Conservation (phyloP, 805 yeast genomes). For the Ogataea philodendri region DNA sequence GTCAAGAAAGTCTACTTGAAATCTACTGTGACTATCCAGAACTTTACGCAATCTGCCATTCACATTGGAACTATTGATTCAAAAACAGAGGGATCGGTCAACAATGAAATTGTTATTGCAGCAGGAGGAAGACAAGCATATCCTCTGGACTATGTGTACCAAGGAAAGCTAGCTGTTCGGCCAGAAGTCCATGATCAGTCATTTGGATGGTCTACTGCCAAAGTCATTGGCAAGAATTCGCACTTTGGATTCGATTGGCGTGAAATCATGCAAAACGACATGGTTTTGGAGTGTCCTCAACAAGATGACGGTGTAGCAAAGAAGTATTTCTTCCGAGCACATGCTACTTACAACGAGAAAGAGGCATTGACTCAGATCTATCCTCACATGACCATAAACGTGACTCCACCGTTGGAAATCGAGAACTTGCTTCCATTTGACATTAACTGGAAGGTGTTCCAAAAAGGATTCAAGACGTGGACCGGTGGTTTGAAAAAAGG, state of each 20-base stretch:
- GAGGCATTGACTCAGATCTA: slow-evolving; percentile 74
- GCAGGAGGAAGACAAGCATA: slow-evolving; percentile 63
- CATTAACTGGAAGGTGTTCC: slow-evolving; percentile 69
- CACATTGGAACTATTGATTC: slow-evolving; percentile 36
- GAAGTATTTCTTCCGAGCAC: slow-evolving; percentile 62
- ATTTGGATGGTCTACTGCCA: slow-evolving; percentile 67
- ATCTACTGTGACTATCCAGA: slow-evolving; percentile 70
- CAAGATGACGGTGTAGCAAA: slow-evolving; percentile 34
- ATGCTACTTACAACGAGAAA: slow-evolving; percentile 57
- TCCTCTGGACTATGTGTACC: slow-evolving; percentile 70
- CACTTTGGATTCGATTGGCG: slow-evolving; percentile 56
- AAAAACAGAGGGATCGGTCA: too few species aligned
- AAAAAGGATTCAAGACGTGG: slow-evolving; percentile 71
- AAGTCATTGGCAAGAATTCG: slow-evolving; percentile 22
- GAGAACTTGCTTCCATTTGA: slow-evolving; percentile 86
- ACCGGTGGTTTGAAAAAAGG: slow-evolving; percentile 62
- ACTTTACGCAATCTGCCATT: slow-evolving; percentile 62
- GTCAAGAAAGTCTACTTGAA: slow-evolving; percentile 76
- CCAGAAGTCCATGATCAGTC: slow-evolving; percentile 54
- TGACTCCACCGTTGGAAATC: slow-evolving; percentile 83
- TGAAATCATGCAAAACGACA: slow-evolving; percentile 46
- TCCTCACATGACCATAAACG: slow-evolving; percentile 75
- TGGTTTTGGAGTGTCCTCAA: slow-evolving; percentile 60
- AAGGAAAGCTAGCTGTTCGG: slow-evolving; percentile 53
- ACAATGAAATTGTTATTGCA: slow-evolving; percentile 40